phyloP scores from a whole-genome alignment of 2,329 filamentous ascomycete species.

The Fusarium newnesense region DNA sequence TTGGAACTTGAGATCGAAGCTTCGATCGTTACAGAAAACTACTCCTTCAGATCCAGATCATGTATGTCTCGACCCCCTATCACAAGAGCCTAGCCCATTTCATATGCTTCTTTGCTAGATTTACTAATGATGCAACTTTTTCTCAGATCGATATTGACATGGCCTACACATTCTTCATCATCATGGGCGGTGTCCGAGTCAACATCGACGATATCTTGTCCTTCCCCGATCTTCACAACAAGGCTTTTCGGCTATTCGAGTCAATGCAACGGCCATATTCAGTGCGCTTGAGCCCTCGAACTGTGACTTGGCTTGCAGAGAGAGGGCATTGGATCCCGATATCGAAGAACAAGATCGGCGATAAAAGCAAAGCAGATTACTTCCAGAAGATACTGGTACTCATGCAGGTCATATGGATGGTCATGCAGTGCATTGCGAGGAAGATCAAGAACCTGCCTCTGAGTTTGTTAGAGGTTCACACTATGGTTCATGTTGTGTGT shows the following conservation, averaged over 20 bases:
- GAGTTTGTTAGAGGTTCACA: constrained; percentile 50
- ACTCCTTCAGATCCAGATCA: neutral
- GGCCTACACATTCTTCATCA: constrained; percentile 44
- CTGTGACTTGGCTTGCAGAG: constrained; percentile 7
- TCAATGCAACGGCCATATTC: constrained; percentile 5
- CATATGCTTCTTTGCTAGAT: neutral
- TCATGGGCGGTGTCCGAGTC: constrained; percentile 45
- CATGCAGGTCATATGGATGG: constrained; percentile 54
- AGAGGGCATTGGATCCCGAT: constrained; percentile 14
- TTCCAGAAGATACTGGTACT: constrained; percentile 51
- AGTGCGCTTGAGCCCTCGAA: neutral
- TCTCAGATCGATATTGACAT: constrained; percentile 19
- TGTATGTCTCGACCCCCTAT: neutral
- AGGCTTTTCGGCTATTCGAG: neutral
- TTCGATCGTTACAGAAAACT: neutral
- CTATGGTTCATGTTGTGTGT: constrained; percentile 35
- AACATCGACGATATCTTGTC: constrained; percentile 11
- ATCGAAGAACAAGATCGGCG: constrained; percentile 40
- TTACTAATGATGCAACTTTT: neutral
- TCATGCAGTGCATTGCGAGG: constrained; percentile 48
- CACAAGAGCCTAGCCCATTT: too few species aligned
- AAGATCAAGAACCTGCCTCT: constrained; percentile 47
- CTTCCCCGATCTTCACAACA: constrained; percentile 2
- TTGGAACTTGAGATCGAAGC: constrained; percentile 6
- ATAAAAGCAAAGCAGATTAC: constrained; percentile 52